Evolutionary conservation across 768 basidiomycete genomes (phyloP), one percentile per base, ranked within the genome.

Genomic region (Termitomyces sp.): DNA sequence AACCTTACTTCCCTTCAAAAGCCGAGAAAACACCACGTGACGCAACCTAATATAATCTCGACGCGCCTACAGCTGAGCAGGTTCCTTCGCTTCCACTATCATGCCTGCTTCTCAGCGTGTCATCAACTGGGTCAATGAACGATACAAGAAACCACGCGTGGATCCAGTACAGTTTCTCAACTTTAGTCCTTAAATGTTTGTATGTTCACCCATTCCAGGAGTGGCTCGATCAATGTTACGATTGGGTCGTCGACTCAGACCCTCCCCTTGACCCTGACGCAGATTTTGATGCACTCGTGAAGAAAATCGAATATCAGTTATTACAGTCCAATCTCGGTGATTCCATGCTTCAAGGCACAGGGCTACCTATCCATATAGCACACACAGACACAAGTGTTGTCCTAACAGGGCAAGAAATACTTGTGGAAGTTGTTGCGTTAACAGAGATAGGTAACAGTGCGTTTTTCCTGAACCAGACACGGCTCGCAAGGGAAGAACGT

Each of bases 361-460:
- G 92, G 1, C 77, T 93, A 7, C 85, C 86, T 9, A 64, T 61
- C 8, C 66, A 81, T 60, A 66, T 84, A 50, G 61, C 72, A 7
- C 61, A 71, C 13, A 11, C 61, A 72, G 7, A 69, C 73, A 76
- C 79, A 20, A 70, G 67, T 15, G 66, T 66, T 12, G 64, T 63
- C 5, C 69, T 80, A 2, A 65, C 69, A 11, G 74, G 75, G 0
- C 67, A 75, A 6, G 84, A 88, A 1, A 72, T 91, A 34, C 82
- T 93, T 39, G 87, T 95, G 11, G 88, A 97, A 66, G 81, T 97
- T 30, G 72, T 76, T 18, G 78, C 82, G 15, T 81, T 96, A n/a
- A 91, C 85, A 18, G 95, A 98, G 57, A 87, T 97, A 22, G 91
- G 88, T 0, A 75, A 82, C 46, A 93, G 93, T 63, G 95, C 95